phyloP scores from a whole-genome alignment of 2,329 filamentous ascomycete species.

The Pseudogymnoascus sp. region DNA sequence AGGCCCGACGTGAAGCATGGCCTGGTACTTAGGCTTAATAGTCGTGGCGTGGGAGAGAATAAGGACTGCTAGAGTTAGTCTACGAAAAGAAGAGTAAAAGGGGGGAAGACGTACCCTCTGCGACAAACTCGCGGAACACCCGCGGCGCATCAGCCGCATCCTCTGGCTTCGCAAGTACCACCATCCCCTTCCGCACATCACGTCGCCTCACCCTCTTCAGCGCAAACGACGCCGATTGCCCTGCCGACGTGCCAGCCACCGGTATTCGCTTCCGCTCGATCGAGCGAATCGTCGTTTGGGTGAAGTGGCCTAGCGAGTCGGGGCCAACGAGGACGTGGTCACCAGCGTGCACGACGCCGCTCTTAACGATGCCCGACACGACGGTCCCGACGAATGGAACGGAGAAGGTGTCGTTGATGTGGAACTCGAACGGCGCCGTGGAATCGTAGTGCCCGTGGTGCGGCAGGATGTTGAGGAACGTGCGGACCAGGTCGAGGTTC shows the following conservation, averaged over 20 bases:
- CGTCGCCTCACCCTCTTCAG: slow-evolving; percentile 80
- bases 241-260: slow-evolving; percentile 81
- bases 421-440: slow-evolving; percentile 84
- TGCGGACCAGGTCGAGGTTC: slow-evolving; percentile 81
- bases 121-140: slow-evolving; percentile 69
- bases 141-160: slow-evolving; percentile 53
- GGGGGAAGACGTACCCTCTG: slow-evolving; percentile 51
- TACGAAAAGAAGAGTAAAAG: not conserved
- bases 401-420: slow-evolving; percentile 96
- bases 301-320: slow-evolving; percentile 85
- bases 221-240: slow-evolving; percentile 88
- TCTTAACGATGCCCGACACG: slow-evolving; percentile 87
- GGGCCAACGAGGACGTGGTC: slow-evolving; percentile 85
- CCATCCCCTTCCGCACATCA: slow-evolving; percentile 97
- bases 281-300: slow-evolving; percentile 75
- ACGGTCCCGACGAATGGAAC: slow-evolving; percentile 96
- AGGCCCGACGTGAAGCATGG: slow-evolving; percentile 94
- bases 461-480: slow-evolving; percentile 90
- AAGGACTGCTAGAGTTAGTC: slow-evolving; percentile 51
- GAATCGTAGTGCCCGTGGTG: slow-evolving; percentile 90
- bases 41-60: slow-evolving; percentile 95
- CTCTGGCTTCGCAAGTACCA: slow-evolving; percentile 79
- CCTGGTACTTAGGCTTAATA: slow-evolving; percentile 94
- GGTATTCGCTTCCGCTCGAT: slow-evolving; percentile 92
- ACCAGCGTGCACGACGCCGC: slow-evolving; percentile 81